Base-by-base conservation (phyloP, 2,329 filamentous ascomycete species). In the Pestalotiopsis sp. region DNA sequence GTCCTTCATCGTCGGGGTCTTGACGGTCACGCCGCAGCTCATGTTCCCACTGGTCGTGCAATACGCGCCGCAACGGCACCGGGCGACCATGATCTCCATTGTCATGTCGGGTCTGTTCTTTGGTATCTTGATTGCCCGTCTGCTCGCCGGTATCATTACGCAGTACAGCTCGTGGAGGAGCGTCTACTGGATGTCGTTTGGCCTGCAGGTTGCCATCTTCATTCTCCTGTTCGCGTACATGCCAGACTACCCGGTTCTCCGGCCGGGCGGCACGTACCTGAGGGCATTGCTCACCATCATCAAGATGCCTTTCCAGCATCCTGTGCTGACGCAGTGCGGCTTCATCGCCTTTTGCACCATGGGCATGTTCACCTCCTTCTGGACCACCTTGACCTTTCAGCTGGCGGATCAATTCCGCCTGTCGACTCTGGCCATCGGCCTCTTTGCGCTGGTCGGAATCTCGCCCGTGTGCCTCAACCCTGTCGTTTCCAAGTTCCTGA, bases 1-100 rank as follows among this genome's bases (percentile, higher is more conserved):
- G 20, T 93, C 91, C 4, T 95, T 92, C 78, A 80, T 95, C 66
- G 89, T 88, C 11, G 89, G 90, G n/a, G 80, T 92, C n/a, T 91
- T 91, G 1, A 96, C 92, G 0, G 92, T 95, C 1, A 95, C 93
- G 3, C 93, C 92, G 13, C 89, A 91, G 77, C 81, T 91, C 66
- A 93, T 96, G 91, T 88, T 96, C 17, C 93, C 93, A 0, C 82
- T 96, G 0, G 92, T 94, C 0, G 91, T 92, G 2, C 92, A 95
- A 73, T 88, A 95, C 20, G 92, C 93, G 0, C 92, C 92, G 0
- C 83, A 88, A 0, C 81, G 89, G 56, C 86, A 90, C 35, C 88
- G 91, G 13, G 91, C 92, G 0, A 87, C 89, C 30, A 88, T 91
- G 13, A 83, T 95, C 4, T 90, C 91, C 5, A 88, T 95, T 68